Percentiles rank a stretch among this genome's conserved stretches.
Conservation (phyloP, 306 rosid genomes). For the Vigna angularis region DNA sequence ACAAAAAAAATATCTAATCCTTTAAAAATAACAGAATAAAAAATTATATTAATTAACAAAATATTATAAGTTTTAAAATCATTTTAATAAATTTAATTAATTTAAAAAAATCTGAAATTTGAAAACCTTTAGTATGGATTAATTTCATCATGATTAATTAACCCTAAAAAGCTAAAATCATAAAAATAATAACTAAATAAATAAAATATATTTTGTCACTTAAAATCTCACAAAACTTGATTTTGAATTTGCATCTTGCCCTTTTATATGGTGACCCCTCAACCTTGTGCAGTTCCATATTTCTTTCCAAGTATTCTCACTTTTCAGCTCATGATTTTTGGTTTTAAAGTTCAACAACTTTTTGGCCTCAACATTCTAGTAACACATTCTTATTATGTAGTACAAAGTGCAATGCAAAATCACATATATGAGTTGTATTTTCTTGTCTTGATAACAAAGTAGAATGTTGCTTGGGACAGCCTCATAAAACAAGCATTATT, state of each 20-base stretch:
- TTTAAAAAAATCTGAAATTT: no score
- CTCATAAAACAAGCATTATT: constrained; percentile 58
- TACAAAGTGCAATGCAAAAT: constrained; percentile 51
- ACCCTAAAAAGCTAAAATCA: constrained; percentile 22
- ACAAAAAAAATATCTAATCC: no score
- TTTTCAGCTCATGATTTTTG: constrained; percentile 47
- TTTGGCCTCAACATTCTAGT: constrained; percentile 29
- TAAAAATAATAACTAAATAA: not conserved
- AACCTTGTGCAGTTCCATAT: constrained; percentile 35
- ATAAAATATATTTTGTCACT: not conserved
- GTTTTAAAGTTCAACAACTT: constrained; percentile 38
- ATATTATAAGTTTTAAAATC: no score
- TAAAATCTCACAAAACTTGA: not conserved
- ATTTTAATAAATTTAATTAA: no score
- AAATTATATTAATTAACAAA: no score
- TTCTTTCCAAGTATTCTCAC: constrained; percentile 29
- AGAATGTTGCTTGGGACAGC: constrained; percentile 72
- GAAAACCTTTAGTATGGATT: not conserved
- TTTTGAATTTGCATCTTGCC: not conserved
- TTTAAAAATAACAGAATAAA: no score
- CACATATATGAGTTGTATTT: constrained; percentile 64
- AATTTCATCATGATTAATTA: not conserved
- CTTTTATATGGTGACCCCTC: constrained; percentile 11
- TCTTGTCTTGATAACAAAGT: constrained; percentile 90
- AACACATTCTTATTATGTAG: constrained; percentile 39